phyloP scores from a whole-genome alignment of 352 stramenopile species.

The Phytophthora chlamydospora region DNA sequence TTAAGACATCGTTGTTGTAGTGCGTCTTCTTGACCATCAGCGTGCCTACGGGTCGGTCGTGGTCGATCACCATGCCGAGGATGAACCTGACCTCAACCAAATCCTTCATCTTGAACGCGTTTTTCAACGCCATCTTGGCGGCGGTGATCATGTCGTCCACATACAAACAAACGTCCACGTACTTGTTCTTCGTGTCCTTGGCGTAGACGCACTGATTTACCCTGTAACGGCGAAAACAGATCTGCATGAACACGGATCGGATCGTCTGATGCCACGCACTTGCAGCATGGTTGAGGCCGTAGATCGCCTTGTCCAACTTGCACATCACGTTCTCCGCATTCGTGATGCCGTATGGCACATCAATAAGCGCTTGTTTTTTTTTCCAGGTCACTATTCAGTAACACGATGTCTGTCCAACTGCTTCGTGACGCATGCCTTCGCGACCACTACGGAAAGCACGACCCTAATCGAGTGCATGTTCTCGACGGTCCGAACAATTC shows the following conservation, averaged over 20 bases:
- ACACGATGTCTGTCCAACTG: too few relatives aligned
- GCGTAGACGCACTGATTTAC: too few relatives aligned
- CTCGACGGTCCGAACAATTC: too few relatives aligned
- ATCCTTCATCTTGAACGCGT: conserved; percentile 3
- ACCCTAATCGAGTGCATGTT: too few relatives aligned
- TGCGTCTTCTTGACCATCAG: conserved; percentile 8
- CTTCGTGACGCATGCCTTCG: too few relatives aligned
- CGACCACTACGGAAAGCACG: too few relatives aligned
- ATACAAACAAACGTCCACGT: too few relatives aligned
- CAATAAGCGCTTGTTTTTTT: too few relatives aligned
- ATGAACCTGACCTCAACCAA: neutral
- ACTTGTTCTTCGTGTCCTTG: too few relatives aligned
- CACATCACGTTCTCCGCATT: neutral
- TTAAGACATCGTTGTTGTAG: conserved; percentile 13
- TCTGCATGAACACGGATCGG: too few relatives aligned
- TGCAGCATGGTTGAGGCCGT: conserved; percentile 22
- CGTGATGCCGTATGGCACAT: neutral
- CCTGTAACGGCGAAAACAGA: too few relatives aligned
- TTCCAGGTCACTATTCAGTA: too few relatives aligned
- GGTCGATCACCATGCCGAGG: neutral
- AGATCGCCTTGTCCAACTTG: conserved; percentile 17
- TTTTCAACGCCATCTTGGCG: neutral
- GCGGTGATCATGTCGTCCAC: neutral
- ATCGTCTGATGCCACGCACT: conserved; percentile 19
- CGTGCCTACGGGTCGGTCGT: neutral